Percentiles rank a stretch among this genome's conserved stretches.
Evolutionary conservation across 768 basidiomycete genomes (phyloP).

Genomic region (Naganishia kalamii): DNA sequence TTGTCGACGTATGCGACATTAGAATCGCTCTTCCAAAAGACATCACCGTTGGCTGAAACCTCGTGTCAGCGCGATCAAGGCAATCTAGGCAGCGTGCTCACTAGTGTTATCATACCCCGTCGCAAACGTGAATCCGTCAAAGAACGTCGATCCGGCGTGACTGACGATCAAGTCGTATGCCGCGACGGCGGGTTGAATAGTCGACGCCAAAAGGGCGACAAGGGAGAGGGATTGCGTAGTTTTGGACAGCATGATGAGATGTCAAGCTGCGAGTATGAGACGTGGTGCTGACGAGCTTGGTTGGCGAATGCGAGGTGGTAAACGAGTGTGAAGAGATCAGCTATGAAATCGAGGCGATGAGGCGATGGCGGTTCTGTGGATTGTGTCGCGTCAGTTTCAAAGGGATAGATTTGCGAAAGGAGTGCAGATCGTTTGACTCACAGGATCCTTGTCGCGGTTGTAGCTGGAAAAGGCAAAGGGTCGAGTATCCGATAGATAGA

Average conservation of each 20-base stretch:
- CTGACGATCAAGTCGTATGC: slow-evolving; percentile 16
- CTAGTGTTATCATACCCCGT: slow-evolving; percentile 25
- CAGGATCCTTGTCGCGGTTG: too few relatives aligned
- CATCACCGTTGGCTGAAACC: slow-evolving; percentile 22
- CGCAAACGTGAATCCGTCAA: slow-evolving; percentile 21
- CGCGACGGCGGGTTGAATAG: not conserved
- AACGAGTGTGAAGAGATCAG: too few relatives aligned
- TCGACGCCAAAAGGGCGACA: not conserved
- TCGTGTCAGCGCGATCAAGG: not conserved
- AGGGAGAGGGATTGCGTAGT: not conserved
- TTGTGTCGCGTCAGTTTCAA: too few relatives aligned
- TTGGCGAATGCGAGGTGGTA: too few relatives aligned
- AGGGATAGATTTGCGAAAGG: too few relatives aligned
- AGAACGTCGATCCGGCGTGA: slow-evolving; percentile 17
- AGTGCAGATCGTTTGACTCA: too few relatives aligned
- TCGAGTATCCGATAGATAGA: too few relatives aligned
- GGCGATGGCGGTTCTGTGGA: too few relatives aligned
- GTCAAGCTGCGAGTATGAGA: too few relatives aligned
- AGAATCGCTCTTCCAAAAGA: slow-evolving; percentile 17
- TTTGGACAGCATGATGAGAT: not conserved
- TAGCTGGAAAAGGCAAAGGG: too few relatives aligned
- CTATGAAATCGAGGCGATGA: too few relatives aligned
- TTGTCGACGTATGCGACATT: slow-evolving; percentile 17
- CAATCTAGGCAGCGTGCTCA: not conserved
- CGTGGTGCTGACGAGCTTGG: too few relatives aligned